Conservation (phyloP, 306 rosid genomes). For the Lathyrus oleraceus region DNA sequence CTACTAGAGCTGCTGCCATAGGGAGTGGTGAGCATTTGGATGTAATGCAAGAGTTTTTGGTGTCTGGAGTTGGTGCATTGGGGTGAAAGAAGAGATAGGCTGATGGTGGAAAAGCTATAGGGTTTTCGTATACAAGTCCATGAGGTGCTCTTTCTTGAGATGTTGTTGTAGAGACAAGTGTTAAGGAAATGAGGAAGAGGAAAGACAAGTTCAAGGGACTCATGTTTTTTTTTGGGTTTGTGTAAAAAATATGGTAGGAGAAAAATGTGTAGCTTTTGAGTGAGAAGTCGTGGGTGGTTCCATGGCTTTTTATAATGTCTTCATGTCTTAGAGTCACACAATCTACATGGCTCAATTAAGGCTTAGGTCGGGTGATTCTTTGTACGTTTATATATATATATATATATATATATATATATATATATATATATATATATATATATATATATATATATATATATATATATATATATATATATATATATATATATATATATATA, state of each 20-base stretch:
- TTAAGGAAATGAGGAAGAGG: conserved; percentile 46
- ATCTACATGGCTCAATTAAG: background rate
- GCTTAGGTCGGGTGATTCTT: too few species aligned
- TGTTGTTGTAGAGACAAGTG: conserved; percentile 41
- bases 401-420: too few species aligned
- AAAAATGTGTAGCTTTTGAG: conserved; percentile 30
- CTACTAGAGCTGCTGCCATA: conserved; percentile 66
- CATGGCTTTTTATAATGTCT: conserved; percentile 51
- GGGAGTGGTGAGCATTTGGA: conserved; percentile 75
- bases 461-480: too few species aligned
- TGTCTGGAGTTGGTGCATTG: conserved; percentile 40
- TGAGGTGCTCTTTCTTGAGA: conserved; percentile 79
- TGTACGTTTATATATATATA: too few species aligned
- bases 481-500: too few species aligned
- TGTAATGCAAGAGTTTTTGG: conserved; percentile 47
- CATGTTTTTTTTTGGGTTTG: conserved; percentile 40
- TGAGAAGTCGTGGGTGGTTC: conserved; percentile 45
- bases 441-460: too few species aligned
- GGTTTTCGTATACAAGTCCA: conserved; percentile 61
- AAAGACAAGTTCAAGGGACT: conserved; percentile 32
- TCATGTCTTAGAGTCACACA: background rate
- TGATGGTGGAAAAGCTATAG: conserved; percentile 65
- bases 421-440: too few species aligned
- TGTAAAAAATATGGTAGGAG: conserved; percentile 31
- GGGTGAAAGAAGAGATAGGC: conserved; percentile 88